These are phyloP conservation scores for Primulina tabacum DNA, from an alignment of 257 asterid species.

Conservation along the genomic window DNA sequence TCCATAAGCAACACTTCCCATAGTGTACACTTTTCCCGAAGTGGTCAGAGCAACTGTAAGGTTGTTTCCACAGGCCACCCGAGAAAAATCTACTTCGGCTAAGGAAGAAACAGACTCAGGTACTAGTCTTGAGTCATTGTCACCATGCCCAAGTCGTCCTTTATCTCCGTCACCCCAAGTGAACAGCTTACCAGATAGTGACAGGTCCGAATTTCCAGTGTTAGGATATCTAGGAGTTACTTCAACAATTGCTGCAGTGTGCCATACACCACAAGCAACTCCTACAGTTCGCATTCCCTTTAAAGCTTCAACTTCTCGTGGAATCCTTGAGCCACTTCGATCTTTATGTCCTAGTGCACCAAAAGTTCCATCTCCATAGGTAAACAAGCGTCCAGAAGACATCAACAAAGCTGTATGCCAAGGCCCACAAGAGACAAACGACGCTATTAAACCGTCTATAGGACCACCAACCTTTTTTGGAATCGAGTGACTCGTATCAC, in stretches of 20 bases:
- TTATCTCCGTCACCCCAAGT: constrained; percentile 82
- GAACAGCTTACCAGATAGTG: constrained; percentile 50
- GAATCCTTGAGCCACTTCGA: constrained; percentile 42
- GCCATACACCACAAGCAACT: constrained; percentile 79
- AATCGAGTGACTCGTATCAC: constrained; percentile 56
- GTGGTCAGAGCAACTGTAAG: constrained; percentile 64
- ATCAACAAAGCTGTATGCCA: constrained; percentile 78
- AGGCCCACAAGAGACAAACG: constrained; percentile 64
- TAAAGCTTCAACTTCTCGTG: constrained; percentile 58
- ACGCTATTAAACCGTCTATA: constrained; percentile 48
- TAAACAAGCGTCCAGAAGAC: constrained; percentile 54
- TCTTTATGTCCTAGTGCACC: constrained; percentile 82
- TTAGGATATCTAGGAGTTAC: constrained; percentile 28
- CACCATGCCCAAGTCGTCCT: constrained; percentile 76
- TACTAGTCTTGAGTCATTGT: constrained; percentile 37
- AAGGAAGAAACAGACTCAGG: constrained; percentile 37
- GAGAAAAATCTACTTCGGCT: constrained; percentile 41
- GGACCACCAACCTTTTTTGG: constrained; percentile 56
- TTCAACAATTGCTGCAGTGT: constrained; percentile 71
- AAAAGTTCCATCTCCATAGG: constrained; percentile 79
- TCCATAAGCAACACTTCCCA: constrained; percentile 51
- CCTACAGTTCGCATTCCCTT: constrained; percentile 43
- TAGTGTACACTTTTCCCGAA: constrained; percentile 56
- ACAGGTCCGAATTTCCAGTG: constrained; percentile 20
- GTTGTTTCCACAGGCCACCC: constrained; percentile 70